Percentiles rank a stretch among this genome's conserved stretches.
phyloP scores from a whole-genome alignment of 495 filamentous ascomycete genomes.

The Podospora fimiseda region DNA sequence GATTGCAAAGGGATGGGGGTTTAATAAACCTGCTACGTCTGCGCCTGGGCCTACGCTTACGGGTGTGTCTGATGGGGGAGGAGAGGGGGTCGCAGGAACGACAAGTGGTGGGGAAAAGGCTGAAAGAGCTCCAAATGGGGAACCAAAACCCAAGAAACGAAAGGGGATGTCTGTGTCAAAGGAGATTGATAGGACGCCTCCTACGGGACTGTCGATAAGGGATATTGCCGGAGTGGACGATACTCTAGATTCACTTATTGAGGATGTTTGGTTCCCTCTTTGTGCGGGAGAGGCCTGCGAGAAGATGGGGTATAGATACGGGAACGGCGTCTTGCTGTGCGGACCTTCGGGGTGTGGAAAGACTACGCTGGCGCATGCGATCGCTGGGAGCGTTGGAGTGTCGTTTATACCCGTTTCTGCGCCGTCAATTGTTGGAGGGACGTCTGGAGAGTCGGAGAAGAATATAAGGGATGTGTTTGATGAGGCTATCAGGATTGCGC shows the following conservation, averaged over 20 bases:
- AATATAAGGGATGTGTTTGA: slow-evolving; percentile 87
- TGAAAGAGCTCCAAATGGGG: slow-evolving; percentile 54
- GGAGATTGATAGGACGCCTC: slow-evolving; percentile 60
- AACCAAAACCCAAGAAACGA: slow-evolving; percentile 61
- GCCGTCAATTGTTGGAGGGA: slow-evolving; percentile 83
- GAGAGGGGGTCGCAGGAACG: neutral
- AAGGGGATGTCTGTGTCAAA: slow-evolving; percentile 34
- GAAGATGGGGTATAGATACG: slow-evolving; percentile 61
- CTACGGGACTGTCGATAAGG: slow-evolving; percentile 65
- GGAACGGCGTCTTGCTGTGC: slow-evolving; percentile 84
- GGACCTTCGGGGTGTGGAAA: slow-evolving; percentile 95
- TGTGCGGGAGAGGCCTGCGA: slow-evolving; percentile 47
- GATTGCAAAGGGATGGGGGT: slow-evolving; percentile 56
- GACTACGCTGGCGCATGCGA: slow-evolving; percentile 86
- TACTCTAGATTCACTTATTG: slow-evolving; percentile 67
- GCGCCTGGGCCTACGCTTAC: slow-evolving; percentile 2
- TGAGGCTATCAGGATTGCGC: slow-evolving; percentile 79
- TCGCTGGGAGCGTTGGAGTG: slow-evolving; percentile 77
- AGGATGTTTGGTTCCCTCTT: slow-evolving; percentile 78
- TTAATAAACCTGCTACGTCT: slow-evolving; percentile 15
- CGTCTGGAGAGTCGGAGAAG: slow-evolving; percentile 96
- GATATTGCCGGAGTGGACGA: slow-evolving; percentile 84
- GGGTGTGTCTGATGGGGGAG: neutral
- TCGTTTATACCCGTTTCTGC: slow-evolving; percentile 86
- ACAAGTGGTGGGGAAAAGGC: slow-evolving; percentile 6